A percentile compares a stretch with the other conserved stretches of the same genome.
Evolutionary conservation across 306 rosid species (phyloP).

Genomic region (Vigna unguiculata): DNA sequence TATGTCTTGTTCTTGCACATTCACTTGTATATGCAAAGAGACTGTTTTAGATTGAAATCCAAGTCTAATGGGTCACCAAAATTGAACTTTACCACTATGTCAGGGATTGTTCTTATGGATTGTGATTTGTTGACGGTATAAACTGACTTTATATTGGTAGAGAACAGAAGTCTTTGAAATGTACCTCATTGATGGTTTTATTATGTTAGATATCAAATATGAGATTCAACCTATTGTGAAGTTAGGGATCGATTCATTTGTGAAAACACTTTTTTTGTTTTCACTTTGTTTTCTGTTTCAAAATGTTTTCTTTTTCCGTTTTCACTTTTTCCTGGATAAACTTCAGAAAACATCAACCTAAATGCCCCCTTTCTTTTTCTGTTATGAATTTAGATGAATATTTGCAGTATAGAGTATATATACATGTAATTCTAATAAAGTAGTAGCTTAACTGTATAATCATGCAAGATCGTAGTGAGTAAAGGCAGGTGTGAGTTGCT

Average conservation of each 20-base stretch:
- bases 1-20: background rate
- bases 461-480: slow-evolving; percentile 21
- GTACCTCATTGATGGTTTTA: slow-evolving; percentile 36
- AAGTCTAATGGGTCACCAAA: background rate
- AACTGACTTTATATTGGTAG: background rate
- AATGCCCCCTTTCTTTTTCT: background rate
- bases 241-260: background rate
- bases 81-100: background rate
- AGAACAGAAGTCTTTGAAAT: too few species aligned
- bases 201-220: background rate
- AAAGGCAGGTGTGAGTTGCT: slow-evolving; percentile 28
- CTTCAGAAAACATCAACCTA: background rate
- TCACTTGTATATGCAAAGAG: background rate
- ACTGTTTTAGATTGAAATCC: background rate
- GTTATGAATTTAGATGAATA: slow-evolving; percentile 17
- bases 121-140: background rate
- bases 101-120: background rate
- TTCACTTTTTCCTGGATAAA: background rate
- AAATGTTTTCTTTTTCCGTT: background rate
- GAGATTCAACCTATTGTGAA: background rate
- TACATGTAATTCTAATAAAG: background rate
- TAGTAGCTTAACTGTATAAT: slow-evolving; percentile 17
- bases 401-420: slow-evolving; percentile 5
- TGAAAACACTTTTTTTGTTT: background rate
- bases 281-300: background rate